A percentile compares a stretch with the other conserved stretches of the same genome.
Evolutionary conservation across 805 yeast genomes (phyloP).

Genomic region (Torulaspora indica): DNA sequence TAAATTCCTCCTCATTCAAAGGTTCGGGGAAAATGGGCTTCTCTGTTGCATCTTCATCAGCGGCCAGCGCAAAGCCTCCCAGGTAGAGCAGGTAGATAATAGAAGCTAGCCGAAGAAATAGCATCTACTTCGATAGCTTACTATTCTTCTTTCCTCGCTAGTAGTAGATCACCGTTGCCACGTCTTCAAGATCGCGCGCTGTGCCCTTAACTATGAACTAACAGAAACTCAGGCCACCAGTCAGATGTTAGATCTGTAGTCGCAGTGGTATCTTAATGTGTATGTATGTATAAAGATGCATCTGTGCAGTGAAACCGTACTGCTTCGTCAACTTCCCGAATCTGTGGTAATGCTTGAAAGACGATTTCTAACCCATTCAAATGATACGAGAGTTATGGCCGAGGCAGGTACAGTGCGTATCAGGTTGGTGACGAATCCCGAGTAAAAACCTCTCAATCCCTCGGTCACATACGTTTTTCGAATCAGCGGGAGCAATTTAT

Average conservation of each 20-base stretch:
- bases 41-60: neutral
- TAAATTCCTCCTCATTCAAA: slow-evolving; percentile 49
- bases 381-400: slow-evolving; percentile 91
- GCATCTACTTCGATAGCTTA: neutral
- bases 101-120: neutral
- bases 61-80: neutral
- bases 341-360: slow-evolving; percentile 30
- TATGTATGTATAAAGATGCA: neutral
- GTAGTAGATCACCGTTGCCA: neutral
- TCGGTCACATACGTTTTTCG: slow-evolving; percentile 44
- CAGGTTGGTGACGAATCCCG: slow-evolving; percentile 82
- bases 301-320: neutral
- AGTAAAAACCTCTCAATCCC: slow-evolving; percentile 78
- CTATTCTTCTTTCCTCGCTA: neutral
- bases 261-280: neutral
- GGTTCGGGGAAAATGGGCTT: slow-evolving; percentile 42
- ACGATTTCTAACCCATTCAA: slow-evolving; percentile 69
- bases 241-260: neutral
- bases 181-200: neutral
- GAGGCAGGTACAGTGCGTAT: slow-evolving; percentile 91
- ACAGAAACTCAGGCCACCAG: neutral
- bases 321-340: neutral
- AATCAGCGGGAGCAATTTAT: slow-evolving; percentile 27
- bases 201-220: neutral
- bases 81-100: slow-evolving; percentile 1